Evolutionary conservation across 106 monocot genomes (phyloP).

Genomic region (Apostasia shenzhenica): DNA sequence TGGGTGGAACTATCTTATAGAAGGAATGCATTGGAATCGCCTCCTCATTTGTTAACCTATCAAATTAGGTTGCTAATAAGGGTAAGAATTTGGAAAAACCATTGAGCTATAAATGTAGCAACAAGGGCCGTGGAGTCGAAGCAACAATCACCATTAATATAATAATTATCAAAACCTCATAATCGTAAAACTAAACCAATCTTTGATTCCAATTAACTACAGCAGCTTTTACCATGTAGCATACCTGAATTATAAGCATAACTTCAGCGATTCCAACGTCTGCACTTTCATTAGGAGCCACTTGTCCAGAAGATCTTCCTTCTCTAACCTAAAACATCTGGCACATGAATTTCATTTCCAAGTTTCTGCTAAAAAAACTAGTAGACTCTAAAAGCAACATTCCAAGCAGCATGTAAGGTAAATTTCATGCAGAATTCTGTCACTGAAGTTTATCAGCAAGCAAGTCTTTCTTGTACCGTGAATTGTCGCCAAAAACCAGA

Average conservation of each 20-base stretch:
- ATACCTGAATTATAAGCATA: slow-evolving; percentile 95
- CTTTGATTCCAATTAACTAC: background rate
- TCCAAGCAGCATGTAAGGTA: background rate
- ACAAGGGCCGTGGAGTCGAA: too few relatives aligned
- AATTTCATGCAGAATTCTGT: background rate
- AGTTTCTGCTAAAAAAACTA: background rate
- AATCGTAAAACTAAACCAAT: too few relatives aligned
- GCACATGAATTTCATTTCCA: too few relatives aligned
- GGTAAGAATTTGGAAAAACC: too few relatives aligned
- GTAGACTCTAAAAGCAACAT: background rate
- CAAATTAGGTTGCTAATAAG: too few relatives aligned
- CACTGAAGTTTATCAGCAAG: background rate
- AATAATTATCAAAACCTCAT: too few relatives aligned
- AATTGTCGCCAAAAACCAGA: slow-evolving; percentile 96
- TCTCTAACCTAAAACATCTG: slow-evolving; percentile 66
- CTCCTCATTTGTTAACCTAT: too few relatives aligned
- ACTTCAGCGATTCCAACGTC: slow-evolving; percentile 65
- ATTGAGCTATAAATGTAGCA: too few relatives aligned
- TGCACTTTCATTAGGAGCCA: slow-evolving; percentile 11
- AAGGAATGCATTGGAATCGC: too few relatives aligned
- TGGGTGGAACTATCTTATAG: too few relatives aligned
- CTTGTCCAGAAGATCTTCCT: slow-evolving; percentile 48
- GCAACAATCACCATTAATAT: too few relatives aligned
- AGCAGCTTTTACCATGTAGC: background rate
- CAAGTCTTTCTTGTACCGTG: slow-evolving; percentile 32